Percentiles rank a stretch among this genome's conserved stretches.
These are phyloP conservation scores for Saccharomyces uvarum DNA, from an alignment of 1,139 yeast species.

Conservation along the genomic window DNA sequence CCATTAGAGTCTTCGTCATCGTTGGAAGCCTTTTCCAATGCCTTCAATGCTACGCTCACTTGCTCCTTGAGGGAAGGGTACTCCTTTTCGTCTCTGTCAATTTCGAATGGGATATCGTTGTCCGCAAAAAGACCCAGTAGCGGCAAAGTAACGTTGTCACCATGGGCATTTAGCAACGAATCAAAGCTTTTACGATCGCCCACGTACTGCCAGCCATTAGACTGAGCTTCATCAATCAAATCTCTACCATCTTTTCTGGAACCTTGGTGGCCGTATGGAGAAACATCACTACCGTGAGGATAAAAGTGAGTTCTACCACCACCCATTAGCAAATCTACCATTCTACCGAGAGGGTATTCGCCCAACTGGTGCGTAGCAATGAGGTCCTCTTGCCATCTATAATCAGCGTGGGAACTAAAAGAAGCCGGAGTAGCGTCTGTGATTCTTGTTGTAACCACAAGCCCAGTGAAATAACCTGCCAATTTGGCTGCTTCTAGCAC, in stretches of 20 bases:
- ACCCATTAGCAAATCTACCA: constrained; percentile 77
- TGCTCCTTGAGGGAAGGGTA: constrained; percentile 74
- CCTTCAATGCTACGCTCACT: constrained; percentile 58
- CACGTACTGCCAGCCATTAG: constrained; percentile 59
- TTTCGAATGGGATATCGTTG: constrained; percentile 69
- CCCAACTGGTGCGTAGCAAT: constrained; percentile 85
- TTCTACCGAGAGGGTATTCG: constrained; percentile 63
- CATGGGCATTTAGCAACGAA: constrained; percentile 36
- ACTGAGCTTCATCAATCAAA: constrained; percentile 51
- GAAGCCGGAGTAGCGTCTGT: constrained; percentile 90
- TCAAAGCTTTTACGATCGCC: constrained; percentile 53
- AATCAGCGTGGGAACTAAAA: constrained; percentile 68
- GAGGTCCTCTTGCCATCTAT: constrained; percentile 66
- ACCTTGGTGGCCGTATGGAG: constrained; percentile 41
- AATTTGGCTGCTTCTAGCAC: constrained; percentile 75
- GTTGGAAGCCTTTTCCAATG: constrained; percentile 52
- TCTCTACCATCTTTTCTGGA: constrained; percentile 61
- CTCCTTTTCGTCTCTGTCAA: constrained; percentile 52
- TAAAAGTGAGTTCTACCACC: constrained; percentile 81
- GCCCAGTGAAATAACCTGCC: constrained; percentile 69
- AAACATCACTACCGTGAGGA: constrained; percentile 34
- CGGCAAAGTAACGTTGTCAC: constrained; percentile 59
- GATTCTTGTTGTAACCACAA: constrained; percentile 79
- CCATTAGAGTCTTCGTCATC: constrained; percentile 55
- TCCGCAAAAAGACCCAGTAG: constrained; percentile 63